Base-by-base conservation (phyloP, 495 filamentous ascomycete species). In the Daldinia vernicosa region DNA sequence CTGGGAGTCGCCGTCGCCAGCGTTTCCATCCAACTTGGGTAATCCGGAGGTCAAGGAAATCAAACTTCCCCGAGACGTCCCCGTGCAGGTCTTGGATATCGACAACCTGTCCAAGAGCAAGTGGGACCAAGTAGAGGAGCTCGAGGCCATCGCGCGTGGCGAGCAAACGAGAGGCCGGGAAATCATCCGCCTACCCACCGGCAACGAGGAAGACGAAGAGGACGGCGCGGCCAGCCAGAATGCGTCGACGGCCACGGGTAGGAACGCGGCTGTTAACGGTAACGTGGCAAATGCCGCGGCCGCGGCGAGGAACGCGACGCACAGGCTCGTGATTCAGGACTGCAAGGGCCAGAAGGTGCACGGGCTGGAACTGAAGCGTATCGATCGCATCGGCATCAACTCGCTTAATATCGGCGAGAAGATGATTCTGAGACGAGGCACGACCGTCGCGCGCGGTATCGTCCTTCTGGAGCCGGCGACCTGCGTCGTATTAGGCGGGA, bases 261-360 rank as follows among this genome's bases (percentile, higher is more conserved):
- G 9, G 76, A 75, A 35, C 74, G 61, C 58, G 77, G 75, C 60
- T 62, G 69, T 4, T 66, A 72, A 47, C 15, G 57, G 30, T 33
- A 63, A 55, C 15, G 52, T 27, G 43, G 56, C 72, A 26, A 52
- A 59, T 15, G 35, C 77, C 37, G 63, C 40, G 52, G 53, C 72
- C 17, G 54, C 67, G 7, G 32, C 76, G 33, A 78, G 76, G 63
- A 80, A 74, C 72, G 90, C 92, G 0, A 91, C 93, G 40, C 93
- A 95, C 80, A 92, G 92, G 57, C 74, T 98, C 50, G 83, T 94
- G 5, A 70, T 99, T 53, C 92, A 98, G 75, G 95, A 99, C 82
- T 85, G 87, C 26, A 82, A 79, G 12, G 95, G 94, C 0, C 86
- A 83, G 15, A 86, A 86, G 64, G 85, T 90, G 4, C 91, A 89